These are phyloP conservation scores for Lachnum nothofagi DNA, from an alignment of 2,329 filamentous ascomycete genomes.

Conservation along the genomic window DNA sequence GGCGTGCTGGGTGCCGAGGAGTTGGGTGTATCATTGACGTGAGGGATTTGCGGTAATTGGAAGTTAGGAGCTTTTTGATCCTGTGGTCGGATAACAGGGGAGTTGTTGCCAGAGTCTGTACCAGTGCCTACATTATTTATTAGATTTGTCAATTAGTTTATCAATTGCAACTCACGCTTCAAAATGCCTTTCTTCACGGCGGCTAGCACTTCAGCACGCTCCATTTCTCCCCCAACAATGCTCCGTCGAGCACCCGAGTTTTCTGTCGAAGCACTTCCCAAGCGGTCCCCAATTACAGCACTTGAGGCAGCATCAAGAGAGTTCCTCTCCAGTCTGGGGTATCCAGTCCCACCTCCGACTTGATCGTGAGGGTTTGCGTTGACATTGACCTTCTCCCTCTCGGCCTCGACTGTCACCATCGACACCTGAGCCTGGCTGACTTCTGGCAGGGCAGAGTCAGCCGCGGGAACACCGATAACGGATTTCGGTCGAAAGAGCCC, in stretches of 20 bases:
- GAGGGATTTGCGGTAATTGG: conserved; percentile 56
- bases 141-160: conserved; percentile 19
- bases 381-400: conserved; percentile 74
- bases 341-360: conserved; percentile 67
- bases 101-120: conserved; percentile 57
- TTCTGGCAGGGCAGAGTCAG: conserved; percentile 61
- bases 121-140: conserved; percentile 32
- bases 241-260: conserved; percentile 69
- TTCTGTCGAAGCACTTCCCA: conserved; percentile 54
- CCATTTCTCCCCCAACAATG: conserved; percentile 83
- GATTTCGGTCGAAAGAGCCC: conserved; percentile 95
- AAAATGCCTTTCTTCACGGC: conserved; percentile 93
- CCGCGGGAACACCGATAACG: conserved; percentile 68
- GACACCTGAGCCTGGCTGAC: conserved; percentile 80
- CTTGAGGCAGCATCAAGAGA: conserved; percentile 63
- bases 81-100: conserved; percentile 59
- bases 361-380: conserved; percentile 65
- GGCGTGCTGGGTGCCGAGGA: conserved; percentile 87
- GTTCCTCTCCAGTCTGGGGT: conserved; percentile 78
- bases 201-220: conserved; percentile 84
- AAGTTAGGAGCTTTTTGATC: conserved; percentile 51
- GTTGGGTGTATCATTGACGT: conserved; percentile 69
- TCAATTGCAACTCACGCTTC: conserved; percentile 61
- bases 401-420: conserved; percentile 92
- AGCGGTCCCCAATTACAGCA: conserved; percentile 42